These are phyloP conservation scores for Catunica adiposa DNA, from an alignment of 2,329 filamentous ascomycete species.

Conservation along the genomic window DNA sequence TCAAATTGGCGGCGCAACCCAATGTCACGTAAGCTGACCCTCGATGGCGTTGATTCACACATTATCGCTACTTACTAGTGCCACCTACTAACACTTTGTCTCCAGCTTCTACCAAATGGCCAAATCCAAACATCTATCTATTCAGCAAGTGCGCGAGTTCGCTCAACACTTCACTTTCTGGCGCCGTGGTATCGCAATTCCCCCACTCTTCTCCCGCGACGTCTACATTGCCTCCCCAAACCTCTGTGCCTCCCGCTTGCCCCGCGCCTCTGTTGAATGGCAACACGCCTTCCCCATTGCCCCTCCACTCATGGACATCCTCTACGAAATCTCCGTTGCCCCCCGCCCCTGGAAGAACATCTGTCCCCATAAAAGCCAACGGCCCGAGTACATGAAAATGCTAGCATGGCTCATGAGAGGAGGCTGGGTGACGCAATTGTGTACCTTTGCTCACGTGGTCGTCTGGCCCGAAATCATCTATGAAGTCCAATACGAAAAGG, in stretches of 20 bases:
- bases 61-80: too few relatives aligned
- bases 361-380: conserved; percentile 63
- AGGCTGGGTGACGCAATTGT: conserved; percentile 85
- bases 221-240: conserved; percentile 86
- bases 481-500: conserved; percentile 57
- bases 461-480: conserved; percentile 70
- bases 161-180: conserved; percentile 92
- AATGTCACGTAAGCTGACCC: conserved; percentile 39
- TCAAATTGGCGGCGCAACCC: conserved; percentile 50
- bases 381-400: conserved; percentile 75
- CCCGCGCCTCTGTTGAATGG: conserved; percentile 54
- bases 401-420: conserved; percentile 84
- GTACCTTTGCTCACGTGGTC: conserved; percentile 78
- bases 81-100: not conserved
- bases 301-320: conserved; percentile 68
- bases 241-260: conserved; percentile 58
- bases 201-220: conserved; percentile 76
- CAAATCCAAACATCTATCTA: conserved; percentile 52
- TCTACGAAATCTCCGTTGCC: conserved; percentile 64
- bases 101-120: conserved; percentile 51
- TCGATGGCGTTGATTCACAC: too few relatives aligned
- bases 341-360: conserved; percentile 71
- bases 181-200: conserved; percentile 81
- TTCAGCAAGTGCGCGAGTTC: conserved; percentile 69
- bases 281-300: conserved; percentile 66